phyloP scores from a whole-genome alignment of 2,329 filamentous ascomycete genomes.

The Cladosporium sp. region DNA sequence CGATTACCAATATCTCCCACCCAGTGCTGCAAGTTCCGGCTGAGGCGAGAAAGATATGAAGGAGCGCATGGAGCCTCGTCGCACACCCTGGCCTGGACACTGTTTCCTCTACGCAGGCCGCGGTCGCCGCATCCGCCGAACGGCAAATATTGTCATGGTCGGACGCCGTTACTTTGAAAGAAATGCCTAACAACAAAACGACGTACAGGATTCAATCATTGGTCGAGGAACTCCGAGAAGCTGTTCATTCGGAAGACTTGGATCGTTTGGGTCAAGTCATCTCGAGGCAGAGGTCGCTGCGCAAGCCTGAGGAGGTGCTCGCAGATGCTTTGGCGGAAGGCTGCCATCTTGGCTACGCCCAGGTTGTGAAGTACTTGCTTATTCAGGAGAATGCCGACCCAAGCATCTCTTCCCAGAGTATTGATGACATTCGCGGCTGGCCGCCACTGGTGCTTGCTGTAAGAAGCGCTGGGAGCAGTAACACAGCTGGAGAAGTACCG shows the following conservation, averaged over 20 bases:
- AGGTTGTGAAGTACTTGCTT: not conserved
- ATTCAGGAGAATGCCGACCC: not conserved
- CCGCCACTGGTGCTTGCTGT: slow-evolving; percentile 1
- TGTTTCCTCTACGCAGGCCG: no score
- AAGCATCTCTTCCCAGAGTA: not conserved
- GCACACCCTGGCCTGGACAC: no score
- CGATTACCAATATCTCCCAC: no score
- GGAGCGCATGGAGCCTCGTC: no score
- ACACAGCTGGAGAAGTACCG: not conserved
- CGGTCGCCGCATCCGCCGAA: no score
- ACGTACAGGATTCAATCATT: no score
- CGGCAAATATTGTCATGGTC: no score
- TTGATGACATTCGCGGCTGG: not conserved
- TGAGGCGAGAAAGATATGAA: no score
- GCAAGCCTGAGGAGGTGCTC: slow-evolving; percentile 1
- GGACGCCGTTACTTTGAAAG: no score
- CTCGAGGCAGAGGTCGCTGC: not conserved
- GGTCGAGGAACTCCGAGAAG: not conserved
- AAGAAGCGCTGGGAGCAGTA: no score
- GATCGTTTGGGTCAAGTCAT: not conserved
- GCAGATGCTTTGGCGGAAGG: slow-evolving; percentile 8
- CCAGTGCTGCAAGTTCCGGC: no score
- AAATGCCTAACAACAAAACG: no score
- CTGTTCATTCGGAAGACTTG: not conserved
- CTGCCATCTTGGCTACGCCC: slow-evolving; percentile 3